Base-by-base conservation (phyloP, 345 rosid genomes). In the Eucalyptus decipiens region DNA sequence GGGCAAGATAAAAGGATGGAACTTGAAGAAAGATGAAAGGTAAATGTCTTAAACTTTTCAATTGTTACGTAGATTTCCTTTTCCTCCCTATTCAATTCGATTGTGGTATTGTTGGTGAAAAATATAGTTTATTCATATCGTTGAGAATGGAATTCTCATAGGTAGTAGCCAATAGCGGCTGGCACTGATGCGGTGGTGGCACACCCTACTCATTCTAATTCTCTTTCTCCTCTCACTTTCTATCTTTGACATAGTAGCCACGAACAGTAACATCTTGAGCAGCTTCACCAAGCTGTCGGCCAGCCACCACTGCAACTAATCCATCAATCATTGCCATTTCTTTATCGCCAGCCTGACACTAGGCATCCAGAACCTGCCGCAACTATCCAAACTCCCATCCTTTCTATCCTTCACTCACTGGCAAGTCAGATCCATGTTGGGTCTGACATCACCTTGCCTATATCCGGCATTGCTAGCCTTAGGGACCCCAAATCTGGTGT, bases 341-440 rank as follows among this genome's bases (percentile, higher is more conserved):
- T 26, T 60, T 28, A 0, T 60, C 4, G 1, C 4, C 0, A 0
- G 4, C 67, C 15, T 26, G 17, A 26, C 67, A 60, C 8, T 0
- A 28, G 4, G 8, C 0, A 3, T 0, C 32, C 4, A 60, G 7
- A 60, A 52, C 56, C 1, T 26, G 15, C 7, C 4, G 16, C 1
- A 0, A 26, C n/a, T 0, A 60, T 60, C 67, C n/a, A 28, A 12
- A 2, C n/a, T 28, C n/a, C 65, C n/a, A 58, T 0, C n/a, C 15
- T 58, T 58, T 58, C 65, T 58, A 11, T 26, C 65, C 15, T 58
- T 24, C 65, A 58, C 65, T 58, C n/a, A 26, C 16, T 26, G n/a
- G 65, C 4, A 58, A 58, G 65, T 58, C 15, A 26, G 15, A 24
- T 58, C 2, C 15, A 58, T 0, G n/a, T 58, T 58, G 65, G 30